A percentile compares a stretch with the other conserved stretches of the same genome.
phyloP scores from a whole-genome alignment of 2,329 filamentous ascomycete species.

The Sclerotinia subarctica region DNA sequence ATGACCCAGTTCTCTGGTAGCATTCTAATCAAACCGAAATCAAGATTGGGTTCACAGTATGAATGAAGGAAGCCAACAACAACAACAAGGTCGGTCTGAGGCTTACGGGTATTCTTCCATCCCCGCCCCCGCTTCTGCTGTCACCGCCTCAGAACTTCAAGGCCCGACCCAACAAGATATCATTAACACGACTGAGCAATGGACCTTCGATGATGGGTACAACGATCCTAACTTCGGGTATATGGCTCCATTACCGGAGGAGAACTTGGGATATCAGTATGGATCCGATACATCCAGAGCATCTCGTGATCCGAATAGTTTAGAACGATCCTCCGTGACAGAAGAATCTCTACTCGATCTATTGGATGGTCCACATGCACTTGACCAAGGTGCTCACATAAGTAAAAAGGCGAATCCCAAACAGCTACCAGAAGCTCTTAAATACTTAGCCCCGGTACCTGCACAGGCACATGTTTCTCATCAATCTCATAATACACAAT shows the following conservation, averaged over 20 bases:
- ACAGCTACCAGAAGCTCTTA: constrained; percentile 16
- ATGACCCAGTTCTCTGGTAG: not conserved
- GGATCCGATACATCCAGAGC: not conserved
- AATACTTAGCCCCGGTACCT: constrained; percentile 15
- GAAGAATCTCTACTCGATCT: constrained; percentile 14
- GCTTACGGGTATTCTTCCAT: constrained; percentile 9
- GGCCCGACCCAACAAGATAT: not conserved
- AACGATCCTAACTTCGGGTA: not conserved
- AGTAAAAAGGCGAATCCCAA: not conserved
- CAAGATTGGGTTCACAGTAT: constrained; percentile 1
- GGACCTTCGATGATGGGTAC: not conserved
- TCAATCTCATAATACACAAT: not conserved
- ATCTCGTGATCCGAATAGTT: constrained; percentile 9
- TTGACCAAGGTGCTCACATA: not conserved
- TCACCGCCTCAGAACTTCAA: not conserved
- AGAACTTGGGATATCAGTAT: not conserved
- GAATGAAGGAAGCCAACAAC: constrained; percentile 4
- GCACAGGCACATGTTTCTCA: not conserved
- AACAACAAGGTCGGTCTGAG: not conserved
- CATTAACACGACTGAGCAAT: constrained; percentile 7
- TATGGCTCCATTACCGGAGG: not conserved
- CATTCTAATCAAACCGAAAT: not conserved
- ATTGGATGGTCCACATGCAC: constrained; percentile 1
- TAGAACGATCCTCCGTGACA: constrained; percentile 7
- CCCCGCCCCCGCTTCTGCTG: constrained; percentile 2